Percentiles rank a stretch among this genome's conserved stretches.
Evolutionary conservation across 179 eudicot genomes (phyloP).

Genomic region (Beta corolliflora): DNA sequence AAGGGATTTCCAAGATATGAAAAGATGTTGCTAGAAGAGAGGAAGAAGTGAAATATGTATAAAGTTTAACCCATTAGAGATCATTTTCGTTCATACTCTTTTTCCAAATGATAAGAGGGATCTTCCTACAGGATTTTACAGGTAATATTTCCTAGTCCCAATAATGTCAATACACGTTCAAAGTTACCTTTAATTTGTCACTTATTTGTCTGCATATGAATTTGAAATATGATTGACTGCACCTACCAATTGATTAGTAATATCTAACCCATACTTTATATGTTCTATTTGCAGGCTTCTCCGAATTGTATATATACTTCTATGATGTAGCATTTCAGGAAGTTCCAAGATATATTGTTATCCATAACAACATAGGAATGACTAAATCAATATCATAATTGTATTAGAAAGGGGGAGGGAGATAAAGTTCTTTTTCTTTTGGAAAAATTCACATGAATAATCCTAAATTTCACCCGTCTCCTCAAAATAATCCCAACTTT

Average conservation of each 20-base stretch:
- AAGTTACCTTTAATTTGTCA: background rate
- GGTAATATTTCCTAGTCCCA: slow-evolving; percentile 21
- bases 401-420: background rate
- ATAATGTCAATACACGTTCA: background rate
- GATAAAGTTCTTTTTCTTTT: background rate
- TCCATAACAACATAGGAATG: slow-evolving; percentile 5
- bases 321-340: background rate
- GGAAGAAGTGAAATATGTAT: slow-evolving; percentile 42
- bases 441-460: too few species aligned
- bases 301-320: background rate
- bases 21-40: slow-evolving; percentile 50
- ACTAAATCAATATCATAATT: background rate
- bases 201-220: background rate
- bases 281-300: slow-evolving; percentile 9
- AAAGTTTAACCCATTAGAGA: slow-evolving; percentile 7
- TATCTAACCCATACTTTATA: background rate
- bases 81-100: slow-evolving; percentile 13
- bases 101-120: background rate
- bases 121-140: slow-evolving; percentile 3
- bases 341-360: background rate
- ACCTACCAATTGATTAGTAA: background rate
- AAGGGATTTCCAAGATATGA: slow-evolving; percentile 64
- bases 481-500: too few species aligned
- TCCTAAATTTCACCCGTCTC: too few species aligned
- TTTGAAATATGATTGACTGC: background rate